Conservation (phyloP, 495 filamentous ascomycete genomes). For the Talaromyces liani region DNA sequence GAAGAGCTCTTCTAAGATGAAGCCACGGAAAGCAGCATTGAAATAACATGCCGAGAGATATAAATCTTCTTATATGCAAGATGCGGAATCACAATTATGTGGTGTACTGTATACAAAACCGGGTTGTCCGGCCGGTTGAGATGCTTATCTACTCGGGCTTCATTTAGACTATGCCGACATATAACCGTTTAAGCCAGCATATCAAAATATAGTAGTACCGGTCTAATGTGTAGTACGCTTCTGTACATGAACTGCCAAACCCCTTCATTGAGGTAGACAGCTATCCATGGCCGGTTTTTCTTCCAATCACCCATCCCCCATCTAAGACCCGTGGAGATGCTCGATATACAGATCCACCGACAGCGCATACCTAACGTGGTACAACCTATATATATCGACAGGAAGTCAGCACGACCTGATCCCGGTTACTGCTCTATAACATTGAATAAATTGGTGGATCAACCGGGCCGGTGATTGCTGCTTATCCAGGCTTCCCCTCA, state of each 20-base stretch:
- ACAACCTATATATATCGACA: not conserved
- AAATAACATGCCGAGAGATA: too few relatives aligned
- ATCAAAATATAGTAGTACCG: not conserved
- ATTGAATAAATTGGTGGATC: not conserved
- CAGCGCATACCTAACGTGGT: not conserved
- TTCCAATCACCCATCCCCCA: not conserved
- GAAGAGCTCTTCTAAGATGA: too few relatives aligned
- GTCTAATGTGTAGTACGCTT: too few relatives aligned
- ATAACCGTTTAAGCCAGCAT: not conserved
- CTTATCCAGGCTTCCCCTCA: not conserved
- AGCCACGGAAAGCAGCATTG: too few relatives aligned
- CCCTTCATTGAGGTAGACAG: not conserved
- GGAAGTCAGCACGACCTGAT: not conserved
- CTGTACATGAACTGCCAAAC: not conserved
- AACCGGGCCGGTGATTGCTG: slow-evolving; percentile 7
- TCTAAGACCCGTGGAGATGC: not conserved
- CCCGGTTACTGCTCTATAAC: not conserved
- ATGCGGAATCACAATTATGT: not conserved
- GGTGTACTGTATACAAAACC: not conserved
- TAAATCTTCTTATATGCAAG: not conserved
- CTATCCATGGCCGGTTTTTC: not conserved
- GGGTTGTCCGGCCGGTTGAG: not conserved
- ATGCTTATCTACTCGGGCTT: not conserved
- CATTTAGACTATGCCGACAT: not conserved
- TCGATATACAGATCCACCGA: not conserved